Conservation (phyloP, 495 filamentous ascomycete genomes). For the Xylaria bambusicola region DNA sequence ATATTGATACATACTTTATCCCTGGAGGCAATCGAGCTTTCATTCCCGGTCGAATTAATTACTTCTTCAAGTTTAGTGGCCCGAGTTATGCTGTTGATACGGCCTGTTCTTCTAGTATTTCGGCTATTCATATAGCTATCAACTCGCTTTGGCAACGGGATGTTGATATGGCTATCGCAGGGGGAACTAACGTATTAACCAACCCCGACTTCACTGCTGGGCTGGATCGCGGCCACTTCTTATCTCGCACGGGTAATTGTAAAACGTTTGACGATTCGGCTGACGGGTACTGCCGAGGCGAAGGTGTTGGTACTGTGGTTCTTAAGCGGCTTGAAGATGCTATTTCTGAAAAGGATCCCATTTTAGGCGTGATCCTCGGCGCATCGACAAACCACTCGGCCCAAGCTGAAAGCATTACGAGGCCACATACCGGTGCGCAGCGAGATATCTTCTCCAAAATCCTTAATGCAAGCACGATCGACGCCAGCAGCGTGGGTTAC, state of each 20-base stretch:
- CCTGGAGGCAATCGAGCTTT: conserved; percentile 77
- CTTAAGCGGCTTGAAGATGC: conserved; percentile 52
- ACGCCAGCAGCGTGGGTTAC: conserved; percentile 63
- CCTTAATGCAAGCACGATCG: conserved; percentile 56
- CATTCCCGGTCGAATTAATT: conserved; percentile 52
- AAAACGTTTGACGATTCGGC: conserved; percentile 26
- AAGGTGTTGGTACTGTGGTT: conserved; percentile 46
- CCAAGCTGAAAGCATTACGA: conserved; percentile 58
- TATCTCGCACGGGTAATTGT: conserved; percentile 26
- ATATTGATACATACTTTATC: conserved; percentile 81
- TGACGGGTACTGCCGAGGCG: conserved; percentile 63
- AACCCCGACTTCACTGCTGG: conserved; percentile 73
- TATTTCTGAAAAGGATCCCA: conserved; percentile 46
- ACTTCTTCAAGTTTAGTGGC: conserved; percentile 46
- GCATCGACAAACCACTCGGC: conserved; percentile 48
- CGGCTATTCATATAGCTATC: conserved; percentile 42
- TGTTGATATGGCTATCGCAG: conserved; percentile 61
- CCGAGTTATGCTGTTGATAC: conserved; percentile 45
- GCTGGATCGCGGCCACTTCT: conserved; percentile 38
- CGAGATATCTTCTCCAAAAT: conserved; percentile 58
- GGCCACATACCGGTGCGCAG: conserved; percentile 62
- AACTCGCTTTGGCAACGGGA: conserved; percentile 70
- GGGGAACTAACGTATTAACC: conserved; percentile 65
- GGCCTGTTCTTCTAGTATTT: conserved; percentile 48
- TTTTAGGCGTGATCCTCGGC: conserved; percentile 40